phyloP scores from a whole-genome alignment of 352 stramenopile genomes.

The Phytophthora uliginosa region DNA sequence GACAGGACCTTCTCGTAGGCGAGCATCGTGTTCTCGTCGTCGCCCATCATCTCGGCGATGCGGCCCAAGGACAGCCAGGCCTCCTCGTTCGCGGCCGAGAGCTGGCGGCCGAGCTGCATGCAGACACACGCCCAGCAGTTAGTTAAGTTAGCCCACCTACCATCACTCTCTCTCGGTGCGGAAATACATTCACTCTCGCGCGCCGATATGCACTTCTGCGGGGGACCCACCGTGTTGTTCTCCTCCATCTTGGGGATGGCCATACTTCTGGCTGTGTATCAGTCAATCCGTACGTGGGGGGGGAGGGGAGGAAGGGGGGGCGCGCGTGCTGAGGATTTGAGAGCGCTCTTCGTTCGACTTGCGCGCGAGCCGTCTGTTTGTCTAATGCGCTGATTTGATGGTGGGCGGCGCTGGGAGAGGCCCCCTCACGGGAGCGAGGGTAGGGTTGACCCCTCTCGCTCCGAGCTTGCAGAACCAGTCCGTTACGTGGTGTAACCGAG shows the following conservation, averaged over 20 bases:
- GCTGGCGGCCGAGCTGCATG: slow-evolving; percentile 70
- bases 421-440: slow-evolving; percentile 4
- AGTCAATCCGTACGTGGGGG: neutral
- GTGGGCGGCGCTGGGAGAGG: slow-evolving; percentile 36
- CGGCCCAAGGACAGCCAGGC: slow-evolving; percentile 85
- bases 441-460: neutral
- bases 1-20: slow-evolving; percentile 91
- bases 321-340: slow-evolving; percentile 21
- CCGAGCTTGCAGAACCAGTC: slow-evolving; percentile 33
- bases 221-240: slow-evolving; percentile 64
- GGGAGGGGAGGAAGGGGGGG: neutral
- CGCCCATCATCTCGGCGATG: slow-evolving; percentile 92
- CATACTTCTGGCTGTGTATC: slow-evolving; percentile 42
- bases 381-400: slow-evolving; percentile 54
- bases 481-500: slow-evolving; percentile 29
- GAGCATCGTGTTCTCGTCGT: slow-evolving; percentile 91
- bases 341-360: slow-evolving; percentile 26
- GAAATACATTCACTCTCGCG: slow-evolving; percentile 18
- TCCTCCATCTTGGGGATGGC: slow-evolving; percentile 86
- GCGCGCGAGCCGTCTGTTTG: slow-evolving; percentile 48
- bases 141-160: neutral
- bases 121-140: neutral
- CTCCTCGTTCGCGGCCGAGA: slow-evolving; percentile 85
- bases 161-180: slow-evolving; percentile 24
- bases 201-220: neutral